These are phyloP conservation scores for Xylariaceae sp. DNA, from an alignment of 2,329 filamentous ascomycete species.

Conservation along the genomic window DNA sequence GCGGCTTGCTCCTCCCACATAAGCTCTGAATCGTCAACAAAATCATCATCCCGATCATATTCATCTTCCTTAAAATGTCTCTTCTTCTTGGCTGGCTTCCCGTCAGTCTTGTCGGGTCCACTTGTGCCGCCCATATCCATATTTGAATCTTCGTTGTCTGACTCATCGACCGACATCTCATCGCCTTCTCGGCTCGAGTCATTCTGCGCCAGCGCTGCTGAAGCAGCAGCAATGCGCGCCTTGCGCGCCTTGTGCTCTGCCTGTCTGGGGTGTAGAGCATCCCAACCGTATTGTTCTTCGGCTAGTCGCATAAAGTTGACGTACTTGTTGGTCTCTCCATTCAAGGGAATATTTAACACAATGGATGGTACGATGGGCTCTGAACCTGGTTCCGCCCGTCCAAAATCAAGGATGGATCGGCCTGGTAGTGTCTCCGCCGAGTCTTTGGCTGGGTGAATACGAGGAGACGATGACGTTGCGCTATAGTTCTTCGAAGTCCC, in stretches of 20 bases:
- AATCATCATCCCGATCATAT: conserved; percentile 78
- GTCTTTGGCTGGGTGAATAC: conserved; percentile 48
- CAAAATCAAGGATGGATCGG: conserved; percentile 59
- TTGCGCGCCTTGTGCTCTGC: conserved; percentile 85
- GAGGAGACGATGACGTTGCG: conserved; percentile 45
- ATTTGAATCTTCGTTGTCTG: conserved; percentile 74
- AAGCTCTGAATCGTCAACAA: conserved; percentile 89
- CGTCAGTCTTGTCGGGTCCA: conserved; percentile 56
- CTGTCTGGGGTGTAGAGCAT: conserved; percentile 84
- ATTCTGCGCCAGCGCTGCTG: conserved; percentile 76
- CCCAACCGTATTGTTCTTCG: conserved; percentile 90
- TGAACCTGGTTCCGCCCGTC: conserved; percentile 55
- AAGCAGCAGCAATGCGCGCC: conserved; percentile 80
- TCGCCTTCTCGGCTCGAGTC: conserved; percentile 67
- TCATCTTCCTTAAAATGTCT: conserved; percentile 77
- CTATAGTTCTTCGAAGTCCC: conserved; percentile 37
- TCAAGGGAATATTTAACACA: conserved; percentile 74
- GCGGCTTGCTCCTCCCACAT: conserved; percentile 94
- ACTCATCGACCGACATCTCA: conserved; percentile 78
- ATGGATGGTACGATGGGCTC: conserved; percentile 68
- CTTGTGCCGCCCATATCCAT: conserved; percentile 75
- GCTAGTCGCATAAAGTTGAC: conserved; percentile 94
- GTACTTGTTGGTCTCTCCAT: conserved; percentile 80
- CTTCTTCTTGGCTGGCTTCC: conserved; percentile 69
- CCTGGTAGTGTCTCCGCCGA: conserved; percentile 38